Evolutionary conservation across 345 rosid genomes (phyloP).

Genomic region (Populus alba): DNA sequence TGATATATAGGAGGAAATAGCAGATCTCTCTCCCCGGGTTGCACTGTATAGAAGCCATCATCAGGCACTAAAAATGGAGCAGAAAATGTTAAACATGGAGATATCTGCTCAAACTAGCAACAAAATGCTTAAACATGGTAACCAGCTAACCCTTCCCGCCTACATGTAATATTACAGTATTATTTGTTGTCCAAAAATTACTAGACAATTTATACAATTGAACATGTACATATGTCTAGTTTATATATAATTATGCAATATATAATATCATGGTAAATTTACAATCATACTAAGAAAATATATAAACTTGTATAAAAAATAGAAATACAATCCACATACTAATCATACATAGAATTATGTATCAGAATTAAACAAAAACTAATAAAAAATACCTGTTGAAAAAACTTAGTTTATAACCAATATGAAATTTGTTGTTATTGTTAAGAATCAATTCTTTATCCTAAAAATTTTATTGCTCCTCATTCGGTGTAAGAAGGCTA

Average conservation of each 20-base stretch:
- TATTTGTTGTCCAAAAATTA: no score
- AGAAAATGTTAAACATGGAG: background rate
- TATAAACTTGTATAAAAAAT: background rate
- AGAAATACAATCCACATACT: background rate
- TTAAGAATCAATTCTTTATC: background rate
- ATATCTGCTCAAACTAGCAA: background rate
- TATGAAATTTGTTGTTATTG: background rate
- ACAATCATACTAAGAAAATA: background rate
- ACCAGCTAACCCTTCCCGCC: background rate
- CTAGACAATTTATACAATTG: background rate
- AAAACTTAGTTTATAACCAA: background rate
- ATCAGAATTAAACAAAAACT: background rate
- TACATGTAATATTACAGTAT: background rate
- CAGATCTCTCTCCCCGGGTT: constrained; percentile 25
- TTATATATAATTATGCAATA: background rate
- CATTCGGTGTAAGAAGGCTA: fast-evolving
- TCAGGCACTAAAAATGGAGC: constrained; percentile 18
- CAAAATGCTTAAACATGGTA: constrained; percentile 15
- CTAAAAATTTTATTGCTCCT: background rate
- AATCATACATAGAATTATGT: background rate
- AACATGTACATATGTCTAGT: background rate
- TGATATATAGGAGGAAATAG: constrained; percentile 13
- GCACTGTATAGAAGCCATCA: background rate
- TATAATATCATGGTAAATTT: background rate
- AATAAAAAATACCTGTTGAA: background rate